Evolutionary conservation across 495 filamentous ascomycete species (phyloP).

Genomic region (Hypoxylon intermedium): DNA sequence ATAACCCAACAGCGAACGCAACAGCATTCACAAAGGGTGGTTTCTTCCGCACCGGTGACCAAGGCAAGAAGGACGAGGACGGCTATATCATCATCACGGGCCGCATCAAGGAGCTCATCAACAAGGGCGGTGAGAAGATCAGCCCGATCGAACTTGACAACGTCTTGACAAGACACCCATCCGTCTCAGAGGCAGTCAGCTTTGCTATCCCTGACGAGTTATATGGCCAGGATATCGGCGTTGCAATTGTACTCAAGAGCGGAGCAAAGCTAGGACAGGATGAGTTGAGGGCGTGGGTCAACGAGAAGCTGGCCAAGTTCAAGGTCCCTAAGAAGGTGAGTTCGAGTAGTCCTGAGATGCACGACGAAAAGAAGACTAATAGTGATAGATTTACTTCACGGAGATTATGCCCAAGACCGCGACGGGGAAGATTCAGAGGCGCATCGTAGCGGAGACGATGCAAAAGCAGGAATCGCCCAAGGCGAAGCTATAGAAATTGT

Average conservation of each 20-base stretch:
- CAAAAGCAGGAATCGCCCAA: conserved; percentile 58
- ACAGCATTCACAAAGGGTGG: conserved; percentile 71
- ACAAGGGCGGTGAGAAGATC: conserved; percentile 85
- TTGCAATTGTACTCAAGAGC: conserved; percentile 76
- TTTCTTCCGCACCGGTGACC: conserved; percentile 86
- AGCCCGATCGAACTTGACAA: conserved; percentile 87
- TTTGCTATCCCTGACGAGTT: conserved; percentile 78
- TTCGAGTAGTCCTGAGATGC: neutral
- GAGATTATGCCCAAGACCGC: conserved; percentile 86
- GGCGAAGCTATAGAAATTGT: conserved; percentile 48
- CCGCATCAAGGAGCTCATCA: conserved; percentile 84
- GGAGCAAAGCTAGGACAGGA: conserved; percentile 58
- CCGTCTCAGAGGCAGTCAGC: conserved; percentile 77
- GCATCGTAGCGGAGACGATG: conserved; percentile 82
- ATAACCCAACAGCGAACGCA: conserved; percentile 76
- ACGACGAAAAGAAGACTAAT: neutral
- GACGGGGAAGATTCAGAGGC: conserved; percentile 85
- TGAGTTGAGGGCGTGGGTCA: conserved; percentile 71
- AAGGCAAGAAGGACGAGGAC: conserved; percentile 75
- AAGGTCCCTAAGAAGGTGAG: conserved; percentile 84
- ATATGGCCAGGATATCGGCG: conserved; percentile 82
- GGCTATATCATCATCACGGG: conserved; percentile 80
- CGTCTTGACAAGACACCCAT: conserved; percentile 69
- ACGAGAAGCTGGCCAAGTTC: conserved; percentile 73
- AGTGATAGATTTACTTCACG: conserved; percentile 72